Percentiles rank a stretch among this genome's conserved stretches.
Evolutionary conservation across 176 grass and related monocot species (phyloP).

Genomic region (Eleusine indica): DNA sequence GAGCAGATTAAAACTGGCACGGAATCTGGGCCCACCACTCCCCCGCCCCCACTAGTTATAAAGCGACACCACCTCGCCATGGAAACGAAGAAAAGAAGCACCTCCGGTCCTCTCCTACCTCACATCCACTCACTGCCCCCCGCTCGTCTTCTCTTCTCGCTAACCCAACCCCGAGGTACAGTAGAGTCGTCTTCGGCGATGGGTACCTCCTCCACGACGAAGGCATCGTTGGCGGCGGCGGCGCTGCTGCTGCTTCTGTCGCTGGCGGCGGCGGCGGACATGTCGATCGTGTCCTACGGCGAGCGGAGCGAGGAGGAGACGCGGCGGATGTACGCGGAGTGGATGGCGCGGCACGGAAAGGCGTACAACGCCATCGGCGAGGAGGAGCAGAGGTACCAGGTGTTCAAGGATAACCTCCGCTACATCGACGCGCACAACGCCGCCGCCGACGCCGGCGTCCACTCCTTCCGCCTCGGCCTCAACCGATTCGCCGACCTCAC

Average conservation of each 20-base stretch:
- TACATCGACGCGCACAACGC: conserved; percentile 83
- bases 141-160: neutral
- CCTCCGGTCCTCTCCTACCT: neutral
- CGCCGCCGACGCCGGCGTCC: conserved; percentile 67
- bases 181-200: conserved; percentile 22
- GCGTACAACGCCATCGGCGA: conserved; percentile 60
- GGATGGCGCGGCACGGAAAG: conserved; percentile 55
- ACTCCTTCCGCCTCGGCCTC: conserved; percentile 81
- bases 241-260: conserved; percentile 38
- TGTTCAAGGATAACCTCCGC: conserved; percentile 75
- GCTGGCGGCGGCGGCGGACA: conserved; percentile 48
- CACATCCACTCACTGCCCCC: neutral
- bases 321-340: conserved; percentile 60
- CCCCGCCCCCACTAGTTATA: conserved; percentile 44
- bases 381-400: conserved; percentile 61
- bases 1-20: neutral
- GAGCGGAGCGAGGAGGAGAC: conserved; percentile 79
- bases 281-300: conserved; percentile 71
- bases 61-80: conserved; percentile 47
- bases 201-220: conserved; percentile 13
- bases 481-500: conserved; percentile 94
- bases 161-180: too few species aligned
- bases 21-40: conserved; percentile 52
- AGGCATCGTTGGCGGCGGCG: conserved; percentile 12
- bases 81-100: neutral